phyloP scores from a whole-genome alignment of 768 basidiomycete genomes.

The Suillus bovinus region DNA sequence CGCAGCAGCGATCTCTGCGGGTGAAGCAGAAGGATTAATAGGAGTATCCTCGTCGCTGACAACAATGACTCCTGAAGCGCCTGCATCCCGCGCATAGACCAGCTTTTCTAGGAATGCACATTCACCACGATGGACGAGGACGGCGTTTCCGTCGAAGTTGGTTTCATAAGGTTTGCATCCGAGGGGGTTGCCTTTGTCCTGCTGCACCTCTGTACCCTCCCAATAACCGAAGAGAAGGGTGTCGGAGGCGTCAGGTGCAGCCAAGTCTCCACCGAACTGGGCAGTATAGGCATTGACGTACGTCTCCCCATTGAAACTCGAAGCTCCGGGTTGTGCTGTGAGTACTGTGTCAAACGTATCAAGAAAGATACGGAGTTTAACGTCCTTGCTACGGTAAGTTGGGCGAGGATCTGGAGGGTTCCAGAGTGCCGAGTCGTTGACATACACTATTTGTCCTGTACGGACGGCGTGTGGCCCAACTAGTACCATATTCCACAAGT shows the following conservation, averaged over 20 bases:
- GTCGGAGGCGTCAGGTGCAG: constrained; percentile 23
- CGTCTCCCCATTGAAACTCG: constrained; percentile 44
- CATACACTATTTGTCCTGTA: constrained; percentile 78
- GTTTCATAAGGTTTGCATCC: constrained; percentile 63
- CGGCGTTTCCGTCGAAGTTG: constrained; percentile 47
- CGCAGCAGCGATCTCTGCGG: constrained; percentile 53
- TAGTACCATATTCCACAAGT: constrained; percentile 28
- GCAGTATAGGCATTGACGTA: constrained; percentile 62
- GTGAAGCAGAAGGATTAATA: constrained; percentile 67
- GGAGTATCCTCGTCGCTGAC: constrained; percentile 58
- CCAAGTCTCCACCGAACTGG: constrained; percentile 68
- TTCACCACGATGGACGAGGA: constrained; percentile 72
- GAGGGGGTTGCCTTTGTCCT: constrained; percentile 49
- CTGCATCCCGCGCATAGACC: constrained; percentile 60
- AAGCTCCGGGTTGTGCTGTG: constrained; percentile 38
- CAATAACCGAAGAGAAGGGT: constrained; percentile 47
- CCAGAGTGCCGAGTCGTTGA: constrained; percentile 64
- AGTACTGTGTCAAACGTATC: constrained; percentile 50
- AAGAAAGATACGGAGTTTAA: constrained; percentile 61
- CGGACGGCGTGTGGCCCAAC: constrained; percentile 83
- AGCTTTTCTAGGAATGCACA: constrained; percentile 93
- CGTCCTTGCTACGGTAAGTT: constrained; percentile 34
- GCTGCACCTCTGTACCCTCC: constrained; percentile 56
- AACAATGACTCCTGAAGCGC: constrained; percentile 79
- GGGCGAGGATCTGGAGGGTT: constrained; percentile 28